Percentiles rank a stretch among this genome's conserved stretches.
Conservation (phyloP, 1,139 yeast genomes). For the Kodamaea plutei region DNA sequence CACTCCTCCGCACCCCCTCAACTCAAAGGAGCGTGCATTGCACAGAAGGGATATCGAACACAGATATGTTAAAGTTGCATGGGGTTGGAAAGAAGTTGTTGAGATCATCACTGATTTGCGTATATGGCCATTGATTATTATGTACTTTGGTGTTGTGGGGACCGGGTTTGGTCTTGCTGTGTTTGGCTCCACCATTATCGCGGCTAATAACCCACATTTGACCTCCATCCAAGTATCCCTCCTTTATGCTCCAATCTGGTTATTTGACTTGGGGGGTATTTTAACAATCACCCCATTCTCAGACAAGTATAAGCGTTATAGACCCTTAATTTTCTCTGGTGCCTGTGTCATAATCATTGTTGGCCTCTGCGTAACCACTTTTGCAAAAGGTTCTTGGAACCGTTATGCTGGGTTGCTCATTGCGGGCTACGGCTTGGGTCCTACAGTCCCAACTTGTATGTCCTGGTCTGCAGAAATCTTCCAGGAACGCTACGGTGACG, state of each 20-base stretch:
- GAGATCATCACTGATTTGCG: slow-evolving; percentile 59
- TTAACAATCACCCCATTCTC: slow-evolving; percentile 74
- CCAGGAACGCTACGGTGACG: slow-evolving; percentile 68
- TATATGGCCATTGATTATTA: slow-evolving; percentile 75
- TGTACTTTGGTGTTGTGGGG: slow-evolving; percentile 93
- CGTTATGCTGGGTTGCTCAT: slow-evolving; percentile 76
- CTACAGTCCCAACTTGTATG: slow-evolving; percentile 88
- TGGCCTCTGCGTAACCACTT: slow-evolving; percentile 75
- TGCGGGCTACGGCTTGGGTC: slow-evolving; percentile 84
- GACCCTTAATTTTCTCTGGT: slow-evolving; percentile 57
- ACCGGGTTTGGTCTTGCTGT: slow-evolving; percentile 83
- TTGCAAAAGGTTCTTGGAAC: slow-evolving; percentile 69
- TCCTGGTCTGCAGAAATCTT: slow-evolving; percentile 81
- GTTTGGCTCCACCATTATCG: slow-evolving; percentile 79
- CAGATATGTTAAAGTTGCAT: slow-evolving; percentile 40
- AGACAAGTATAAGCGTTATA: slow-evolving; percentile 54
- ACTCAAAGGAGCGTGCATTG: slow-evolving; percentile 45
- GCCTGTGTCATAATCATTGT: slow-evolving; percentile 65
- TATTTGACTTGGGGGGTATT: slow-evolving; percentile 79
- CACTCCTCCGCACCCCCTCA: slow-evolving; percentile 50
- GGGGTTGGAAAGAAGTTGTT: slow-evolving; percentile 61
- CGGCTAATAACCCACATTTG: slow-evolving; percentile 58
- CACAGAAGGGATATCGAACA: slow-evolving; percentile 64
- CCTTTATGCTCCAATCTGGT: slow-evolving; percentile 86
- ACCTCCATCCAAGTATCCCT: slow-evolving; percentile 68